A percentile compares a stretch with the other conserved stretches of the same genome.
These are phyloP conservation scores for Solanum tarapatanum DNA, from an alignment of 257 asterid species.

Conservation along the genomic window DNA sequence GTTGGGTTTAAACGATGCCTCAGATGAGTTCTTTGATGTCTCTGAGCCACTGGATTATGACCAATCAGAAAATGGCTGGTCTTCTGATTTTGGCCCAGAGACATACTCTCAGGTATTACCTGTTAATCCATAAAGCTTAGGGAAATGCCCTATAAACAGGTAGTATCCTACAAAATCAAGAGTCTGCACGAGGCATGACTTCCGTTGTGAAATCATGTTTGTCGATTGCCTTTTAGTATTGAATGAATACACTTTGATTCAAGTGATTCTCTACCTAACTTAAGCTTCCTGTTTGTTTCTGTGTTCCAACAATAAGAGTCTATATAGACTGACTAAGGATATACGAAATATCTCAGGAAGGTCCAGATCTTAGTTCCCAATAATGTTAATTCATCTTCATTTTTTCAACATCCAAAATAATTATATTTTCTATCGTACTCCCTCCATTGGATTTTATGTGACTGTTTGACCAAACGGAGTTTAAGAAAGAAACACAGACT, in stretches of 20 bases:
- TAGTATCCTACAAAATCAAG: not conserved
- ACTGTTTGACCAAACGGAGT: not conserved
- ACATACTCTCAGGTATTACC: slow-evolving; percentile 54
- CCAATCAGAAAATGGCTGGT: slow-evolving; percentile 65
- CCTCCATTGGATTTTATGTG: not conserved
- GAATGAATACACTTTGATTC: not conserved
- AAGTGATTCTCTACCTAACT: not conserved
- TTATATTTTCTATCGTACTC: not conserved
- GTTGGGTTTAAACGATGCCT: slow-evolving; percentile 67
- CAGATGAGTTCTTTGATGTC: slow-evolving; percentile 93
- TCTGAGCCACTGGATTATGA: slow-evolving; percentile 82
- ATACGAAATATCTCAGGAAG: not conserved
- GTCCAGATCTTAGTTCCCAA: not conserved
- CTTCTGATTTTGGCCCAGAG: slow-evolving; percentile 62
- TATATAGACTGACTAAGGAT: not conserved
- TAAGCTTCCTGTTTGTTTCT: not conserved
- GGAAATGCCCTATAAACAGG: not conserved
- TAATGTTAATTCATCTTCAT: not conserved
- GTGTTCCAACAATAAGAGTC: not conserved
- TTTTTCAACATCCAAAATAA: not conserved
- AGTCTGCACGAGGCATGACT: not conserved
- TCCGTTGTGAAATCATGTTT: not conserved
- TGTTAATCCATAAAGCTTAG: not conserved
- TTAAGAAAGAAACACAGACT: not conserved
- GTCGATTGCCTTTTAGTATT: not conserved